Base-by-base conservation (phyloP, 164 flowering plant species). In the Tinospora cordifolia region DNA sequence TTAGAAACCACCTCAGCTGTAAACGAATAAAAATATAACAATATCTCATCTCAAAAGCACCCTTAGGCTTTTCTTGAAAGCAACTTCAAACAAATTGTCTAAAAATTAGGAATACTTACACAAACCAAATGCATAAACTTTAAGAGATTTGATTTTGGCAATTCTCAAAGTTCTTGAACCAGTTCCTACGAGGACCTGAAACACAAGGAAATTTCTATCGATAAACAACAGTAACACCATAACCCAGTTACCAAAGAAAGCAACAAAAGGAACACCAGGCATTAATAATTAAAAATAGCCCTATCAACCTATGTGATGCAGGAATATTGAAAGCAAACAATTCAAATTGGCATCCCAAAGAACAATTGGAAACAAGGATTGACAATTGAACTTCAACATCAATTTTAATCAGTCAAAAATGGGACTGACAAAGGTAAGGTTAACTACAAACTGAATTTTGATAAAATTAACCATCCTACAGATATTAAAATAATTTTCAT, bases 121-220 rank as follows among this genome's bases (percentile, higher is more conserved):
- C 74, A 92, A 84, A 72, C 93, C 99, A 80, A 87, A 94, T 47
- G 99, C 99, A 82, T 92, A 94, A 40, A 94, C 76, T 80, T 86
- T 90, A 66, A 94, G 77, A 65, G 97, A 81, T 69, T 91, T 94
- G 39, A 94, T 80, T 85, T 78, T 89, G 68, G 90, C 71, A 67
- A 92, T 81, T 72, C 70, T 92, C 91, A 90, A 87, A 13, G 80
- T 84, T 83, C 85, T 88, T 40, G 91, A 89, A 70, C 97, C 99
- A 79, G 92, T 90, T 75, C 90, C 99, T 71, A 94, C 99, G 76
- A 94, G 97, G 39, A 94, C 86, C 98, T 94, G 80, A 68, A 74
- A 68, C 63, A 60, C 14, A 44, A 21, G 19, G 27, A 47, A 71
- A 22, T 69, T 70, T 47, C 36, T 44, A 19, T 14, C 30, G 26